Percentiles rank a stretch among this genome's conserved stretches.
Evolutionary conservation across 1,284 basidiomycete genomes (phyloP).

Genomic region (Ceratobasidium sp.): DNA sequence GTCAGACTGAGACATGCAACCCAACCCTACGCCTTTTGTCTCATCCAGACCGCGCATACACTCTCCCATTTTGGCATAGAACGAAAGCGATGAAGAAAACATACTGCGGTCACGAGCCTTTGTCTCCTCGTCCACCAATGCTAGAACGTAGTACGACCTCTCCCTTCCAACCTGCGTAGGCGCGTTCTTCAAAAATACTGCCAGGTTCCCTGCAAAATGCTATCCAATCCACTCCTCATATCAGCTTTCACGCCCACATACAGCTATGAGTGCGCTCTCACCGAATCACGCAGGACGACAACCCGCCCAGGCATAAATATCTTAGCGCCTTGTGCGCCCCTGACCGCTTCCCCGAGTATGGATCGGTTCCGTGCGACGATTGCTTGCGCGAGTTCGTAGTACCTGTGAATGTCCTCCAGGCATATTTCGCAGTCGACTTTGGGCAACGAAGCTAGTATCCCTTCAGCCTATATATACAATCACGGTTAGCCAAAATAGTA

Average conservation of each 20-base stretch:
- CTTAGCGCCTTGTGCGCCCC: slow-evolving; percentile 77
- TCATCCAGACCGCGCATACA: slow-evolving; percentile 13
- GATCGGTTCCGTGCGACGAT: slow-evolving; percentile 76
- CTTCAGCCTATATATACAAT: slow-evolving; percentile 74
- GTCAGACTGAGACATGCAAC: neutral
- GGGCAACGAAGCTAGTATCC: slow-evolving; percentile 72
- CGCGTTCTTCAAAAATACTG: slow-evolving; percentile 81
- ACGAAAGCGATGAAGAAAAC: slow-evolving; percentile 40
- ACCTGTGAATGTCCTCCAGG: slow-evolving; percentile 75
- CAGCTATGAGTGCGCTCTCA: slow-evolving; percentile 61
- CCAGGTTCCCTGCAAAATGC: slow-evolving; percentile 85
- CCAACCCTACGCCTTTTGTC: too few relatives aligned
- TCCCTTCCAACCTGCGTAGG: slow-evolving; percentile 63
- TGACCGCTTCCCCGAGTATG: slow-evolving; percentile 75
- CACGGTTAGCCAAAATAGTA: slow-evolving; percentile 18
- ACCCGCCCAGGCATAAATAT: slow-evolving; percentile 81
- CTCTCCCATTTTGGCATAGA: neutral
- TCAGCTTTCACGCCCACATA: too few relatives aligned
- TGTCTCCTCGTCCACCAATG: slow-evolving; percentile 76
- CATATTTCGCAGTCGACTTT: slow-evolving; percentile 81
- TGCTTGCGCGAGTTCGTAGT: slow-evolving; percentile 82
- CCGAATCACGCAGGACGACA: slow-evolving; percentile 85
- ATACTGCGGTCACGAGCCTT: slow-evolving; percentile 71
- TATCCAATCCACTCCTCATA: too few relatives aligned
- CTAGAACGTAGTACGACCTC: slow-evolving; percentile 79